These are phyloP conservation scores for Trichoderma oligosporum DNA, from an alignment of 2,329 filamentous ascomycete species.

Conservation along the genomic window DNA sequence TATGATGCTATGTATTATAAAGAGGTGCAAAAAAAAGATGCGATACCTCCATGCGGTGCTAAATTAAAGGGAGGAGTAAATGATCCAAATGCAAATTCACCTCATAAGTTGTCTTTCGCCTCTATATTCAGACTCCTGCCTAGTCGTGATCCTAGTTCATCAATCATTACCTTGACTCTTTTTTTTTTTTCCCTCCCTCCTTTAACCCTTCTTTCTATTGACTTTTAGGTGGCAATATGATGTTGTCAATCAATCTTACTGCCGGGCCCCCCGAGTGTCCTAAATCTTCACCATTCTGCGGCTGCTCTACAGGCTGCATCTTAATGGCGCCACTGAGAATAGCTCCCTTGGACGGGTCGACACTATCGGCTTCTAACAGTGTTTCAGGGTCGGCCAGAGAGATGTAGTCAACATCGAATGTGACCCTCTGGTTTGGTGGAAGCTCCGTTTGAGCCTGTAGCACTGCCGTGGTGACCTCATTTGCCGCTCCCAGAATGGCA, in stretches of 20 bases:
- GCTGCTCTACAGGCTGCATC: slow-evolving; percentile 76
- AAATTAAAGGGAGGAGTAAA: background rate
- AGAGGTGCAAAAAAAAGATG: background rate
- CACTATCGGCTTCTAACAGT: slow-evolving; percentile 69
- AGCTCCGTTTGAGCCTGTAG: slow-evolving; percentile 60
- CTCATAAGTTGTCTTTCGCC: background rate
- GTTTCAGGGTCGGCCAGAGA: slow-evolving; percentile 82
- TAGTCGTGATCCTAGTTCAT: background rate
- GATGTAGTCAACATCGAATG: slow-evolving; percentile 86
- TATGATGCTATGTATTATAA: slow-evolving; percentile 10
- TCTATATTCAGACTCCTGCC: background rate
- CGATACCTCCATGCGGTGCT: background rate
- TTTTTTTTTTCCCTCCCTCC: too few species aligned
- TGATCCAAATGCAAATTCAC: background rate
- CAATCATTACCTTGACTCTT: background rate
- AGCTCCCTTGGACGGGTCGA: slow-evolving; percentile 69
- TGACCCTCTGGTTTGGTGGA: slow-evolving; percentile 56
- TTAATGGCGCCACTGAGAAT: slow-evolving; percentile 88
- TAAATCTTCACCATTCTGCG: slow-evolving; percentile 67
- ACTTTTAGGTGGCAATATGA: slow-evolving; percentile 56
- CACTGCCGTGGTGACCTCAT: slow-evolving; percentile 52
- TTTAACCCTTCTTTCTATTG: background rate
- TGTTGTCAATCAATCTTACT: slow-evolving; percentile 91
- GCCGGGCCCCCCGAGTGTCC: slow-evolving; percentile 68
- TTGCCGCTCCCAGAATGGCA: slow-evolving; percentile 69